A percentile compares a stretch with the other conserved stretches of the same genome.
phyloP scores from a whole-genome alignment of 2,329 filamentous ascomycete species.

The Neurospora sp. region DNA sequence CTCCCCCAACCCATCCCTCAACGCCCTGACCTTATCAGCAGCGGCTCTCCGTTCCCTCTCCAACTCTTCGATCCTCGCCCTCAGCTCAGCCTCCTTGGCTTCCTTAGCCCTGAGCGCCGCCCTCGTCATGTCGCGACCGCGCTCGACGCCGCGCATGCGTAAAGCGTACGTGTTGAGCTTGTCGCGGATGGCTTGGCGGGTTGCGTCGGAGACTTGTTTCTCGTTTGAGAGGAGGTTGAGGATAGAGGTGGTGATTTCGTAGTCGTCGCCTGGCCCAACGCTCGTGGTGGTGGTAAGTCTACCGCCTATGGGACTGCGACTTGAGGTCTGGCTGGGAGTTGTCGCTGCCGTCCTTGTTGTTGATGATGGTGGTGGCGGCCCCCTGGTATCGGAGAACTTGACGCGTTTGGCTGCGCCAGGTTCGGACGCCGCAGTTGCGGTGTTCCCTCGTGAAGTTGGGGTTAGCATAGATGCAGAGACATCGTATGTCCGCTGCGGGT shows the following conservation, averaged over 20 bases:
- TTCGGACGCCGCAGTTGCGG: background rate
- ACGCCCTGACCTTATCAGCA: conserved; percentile 7
- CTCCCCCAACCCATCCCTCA: conserved; percentile 6
- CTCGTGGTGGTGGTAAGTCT: background rate
- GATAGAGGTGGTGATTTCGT: conserved; percentile 34
- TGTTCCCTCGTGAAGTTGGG: background rate
- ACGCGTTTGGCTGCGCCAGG: background rate
- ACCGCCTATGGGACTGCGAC: background rate
- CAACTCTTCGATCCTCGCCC: conserved; percentile 9
- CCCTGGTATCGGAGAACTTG: background rate
- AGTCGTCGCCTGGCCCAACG: conserved; percentile 16
- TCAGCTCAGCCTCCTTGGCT: conserved; percentile 12
- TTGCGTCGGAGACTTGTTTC: conserved; percentile 28
- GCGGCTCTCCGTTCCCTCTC: conserved; percentile 10
- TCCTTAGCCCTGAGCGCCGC: conserved; percentile 53
- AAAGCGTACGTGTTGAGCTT: conserved; percentile 10
- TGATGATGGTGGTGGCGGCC: background rate
- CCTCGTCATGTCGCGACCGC: conserved; percentile 24
- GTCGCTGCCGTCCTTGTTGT: background rate
- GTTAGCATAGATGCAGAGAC: background rate
- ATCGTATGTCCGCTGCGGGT: conserved; percentile 1
- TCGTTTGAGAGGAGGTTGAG: conserved; percentile 33
- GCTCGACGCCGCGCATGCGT: conserved; percentile 8
- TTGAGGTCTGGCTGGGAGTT: background rate
- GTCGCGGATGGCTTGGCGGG: conserved; percentile 26